Base-by-base conservation (phyloP, 371 early-diverging fungal species). In the Entomophthora muscae region DNA sequence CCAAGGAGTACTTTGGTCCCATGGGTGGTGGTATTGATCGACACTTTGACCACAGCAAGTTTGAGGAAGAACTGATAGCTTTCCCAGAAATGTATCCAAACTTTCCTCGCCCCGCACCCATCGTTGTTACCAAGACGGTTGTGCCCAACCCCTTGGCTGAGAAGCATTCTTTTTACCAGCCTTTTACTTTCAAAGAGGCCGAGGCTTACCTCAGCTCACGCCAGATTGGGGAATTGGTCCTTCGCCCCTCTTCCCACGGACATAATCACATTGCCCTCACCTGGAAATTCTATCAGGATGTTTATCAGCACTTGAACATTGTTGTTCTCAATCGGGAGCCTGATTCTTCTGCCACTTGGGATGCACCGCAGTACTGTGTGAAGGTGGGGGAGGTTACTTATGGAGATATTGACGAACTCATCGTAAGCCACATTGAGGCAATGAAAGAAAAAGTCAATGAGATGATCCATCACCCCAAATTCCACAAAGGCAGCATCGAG, bases 221-320 rank as follows among this genome's bases (percentile, higher is more conserved):
- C 24, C 78, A 76, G 21, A 75, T 80, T 24, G 98, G 98, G 31
- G 85, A 86, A 30, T 72, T 85, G n/a, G 88, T 98, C 13, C 86
- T 98, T 61, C 84, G 97, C 23, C 95, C 96, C 0, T 94, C 95
- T 17, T 88, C 89, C 2, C 80, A 83, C 12, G 94, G 95, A 12
- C 72, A 75, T 27, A 83, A 90, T 67, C 90, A 91, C 68, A 76
- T 98, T 22, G 84, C 89, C 0, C 83, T 96, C 29, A 94, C 94
- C 2, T 95, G 94, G 91, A 94, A 95, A 66, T 82, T 95, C 13
- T 87, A 78, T 53, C 85, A 89, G 24, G 76, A 73, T 53, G 70
- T 93, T 24, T 93, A 81, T 74, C 91, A 93, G 69, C 97, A 97
- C 70, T 76, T 96, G 42, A 82, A 81, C 82, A 69, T 61, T 65